Evolutionary conservation across 768 basidiomycete genomes (phyloP), one percentile per base, ranked within the genome.

Genomic region (Lactarius hengduanensis): DNA sequence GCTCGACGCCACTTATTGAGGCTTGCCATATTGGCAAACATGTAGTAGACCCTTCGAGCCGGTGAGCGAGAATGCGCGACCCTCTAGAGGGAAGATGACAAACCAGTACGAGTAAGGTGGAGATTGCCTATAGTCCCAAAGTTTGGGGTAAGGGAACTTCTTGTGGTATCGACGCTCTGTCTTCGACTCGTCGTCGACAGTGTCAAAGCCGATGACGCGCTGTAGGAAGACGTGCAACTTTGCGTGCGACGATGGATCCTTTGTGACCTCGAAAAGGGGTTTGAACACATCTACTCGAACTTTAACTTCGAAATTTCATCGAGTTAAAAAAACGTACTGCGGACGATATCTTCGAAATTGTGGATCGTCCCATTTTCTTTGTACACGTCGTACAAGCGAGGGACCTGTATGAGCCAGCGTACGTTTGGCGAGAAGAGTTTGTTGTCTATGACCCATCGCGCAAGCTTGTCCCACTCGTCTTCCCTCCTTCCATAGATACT

Each of bases 161-260:
- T 89, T 90, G 74, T 97, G 91, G 55, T 97, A 87, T 32, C 97
- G 81, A 63, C 94, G 81, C 76, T 99, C 97, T 0, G 86, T 81
- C 78, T 98, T 98, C 2, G 92, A 95, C 78, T 99, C 97, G 72
- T 99, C 97, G 71, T 99, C 97, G 26, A 99, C 97, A n/a, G 90
- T 95, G 72, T 98, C 97, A 73, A 99, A 97, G 6, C 97, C 97
- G 60, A 98, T 77, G 7, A 98, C 95, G 6, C 97, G 88, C 76
- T 97, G 95, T 40, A 99, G 79, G 80, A 99, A 96, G 41, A 96
- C 82, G 74, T 98, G 96, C 13, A 99, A 82, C 72, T 98, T 96
- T 0, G 96, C 97, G 72, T 98, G 96, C 2, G 84, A 86, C 3
- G 80, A 76, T 0, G 97, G 97, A 74, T 98, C 89, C 72, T 90